Evolutionary conservation across 345 rosid species (phyloP).

Genomic region (Syzygium aromaticum): DNA sequence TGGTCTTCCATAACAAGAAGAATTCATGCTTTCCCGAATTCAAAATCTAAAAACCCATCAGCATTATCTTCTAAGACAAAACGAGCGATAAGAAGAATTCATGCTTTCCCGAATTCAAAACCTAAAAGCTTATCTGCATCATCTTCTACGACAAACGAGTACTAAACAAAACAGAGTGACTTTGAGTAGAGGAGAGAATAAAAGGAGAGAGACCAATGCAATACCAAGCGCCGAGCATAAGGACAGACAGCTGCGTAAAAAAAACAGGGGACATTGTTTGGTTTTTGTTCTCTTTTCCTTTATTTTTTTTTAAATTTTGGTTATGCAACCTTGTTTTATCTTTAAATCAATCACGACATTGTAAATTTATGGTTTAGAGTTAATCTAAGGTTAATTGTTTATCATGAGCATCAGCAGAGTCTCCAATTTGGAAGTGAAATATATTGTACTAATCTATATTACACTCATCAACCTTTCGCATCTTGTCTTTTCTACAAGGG

Average conservation of each 20-base stretch:
- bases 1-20: neutral
- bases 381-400: neutral
- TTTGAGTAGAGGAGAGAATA: neutral
- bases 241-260: too few species aligned
- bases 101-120: neutral
- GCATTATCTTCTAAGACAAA: neutral
- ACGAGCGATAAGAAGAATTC: neutral
- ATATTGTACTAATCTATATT: too few species aligned
- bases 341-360: neutral
- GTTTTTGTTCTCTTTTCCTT: too few species aligned
- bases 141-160: neutral
- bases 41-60: neutral
- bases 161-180: too few species aligned
- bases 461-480: fast-evolving
- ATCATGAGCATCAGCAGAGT: neutral
- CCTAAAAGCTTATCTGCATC: neutral
- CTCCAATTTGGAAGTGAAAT: too few species aligned
- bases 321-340: neutral
- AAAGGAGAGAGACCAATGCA: neutral
- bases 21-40: neutral
- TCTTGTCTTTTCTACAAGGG: too few species aligned
- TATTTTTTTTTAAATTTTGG: neutral
- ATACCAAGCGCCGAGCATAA: too few species aligned
- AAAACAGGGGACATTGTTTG: neutral
- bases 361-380: neutral